Evolutionary conservation across 2,329 filamentous ascomycete genomes (phyloP).

Genomic region (Arthrobotrys pseudoclavata): DNA sequence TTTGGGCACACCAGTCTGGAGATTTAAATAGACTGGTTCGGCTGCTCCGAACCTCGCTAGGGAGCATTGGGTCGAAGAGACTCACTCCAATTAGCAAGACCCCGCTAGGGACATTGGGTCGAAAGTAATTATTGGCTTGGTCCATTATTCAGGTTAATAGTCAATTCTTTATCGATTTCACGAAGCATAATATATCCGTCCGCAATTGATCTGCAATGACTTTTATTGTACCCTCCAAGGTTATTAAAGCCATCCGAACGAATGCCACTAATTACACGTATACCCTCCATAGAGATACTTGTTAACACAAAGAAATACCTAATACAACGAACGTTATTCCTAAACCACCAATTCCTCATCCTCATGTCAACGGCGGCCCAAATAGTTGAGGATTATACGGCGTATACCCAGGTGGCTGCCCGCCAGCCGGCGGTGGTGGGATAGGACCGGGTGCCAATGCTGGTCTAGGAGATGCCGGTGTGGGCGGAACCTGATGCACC

Average conservation of each 20-base stretch:
- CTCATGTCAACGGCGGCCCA: not conserved
- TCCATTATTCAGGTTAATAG: not conserved
- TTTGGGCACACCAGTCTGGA: constrained; percentile 1
- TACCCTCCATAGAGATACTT: no score
- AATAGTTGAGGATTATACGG: constrained; percentile 15
- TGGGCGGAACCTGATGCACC: constrained; percentile 5
- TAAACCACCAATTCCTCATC: not conserved
- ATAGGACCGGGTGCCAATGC: not conserved
- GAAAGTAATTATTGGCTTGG: no score
- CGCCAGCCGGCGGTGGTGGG: not conserved
- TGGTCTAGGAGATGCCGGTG: constrained; percentile 11
- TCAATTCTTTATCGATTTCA: not conserved
- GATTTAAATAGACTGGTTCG: not conserved
- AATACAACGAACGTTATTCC: no score
- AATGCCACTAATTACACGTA: no score
- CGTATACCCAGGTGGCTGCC: constrained; percentile 1
- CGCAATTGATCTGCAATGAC: not conserved
- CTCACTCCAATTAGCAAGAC: no score
- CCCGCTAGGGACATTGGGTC: no score
- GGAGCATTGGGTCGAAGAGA: not conserved
- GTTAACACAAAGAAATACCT: not conserved
- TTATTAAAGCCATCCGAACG: no score
- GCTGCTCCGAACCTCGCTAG: not conserved
- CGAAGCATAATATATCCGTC: not conserved
- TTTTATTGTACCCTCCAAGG: no score